Percentiles rank a stretch among this genome's conserved stretches.
Evolutionary conservation across 2,329 filamentous ascomycete species (phyloP).

Genomic region (Aschersonia sp.): DNA sequence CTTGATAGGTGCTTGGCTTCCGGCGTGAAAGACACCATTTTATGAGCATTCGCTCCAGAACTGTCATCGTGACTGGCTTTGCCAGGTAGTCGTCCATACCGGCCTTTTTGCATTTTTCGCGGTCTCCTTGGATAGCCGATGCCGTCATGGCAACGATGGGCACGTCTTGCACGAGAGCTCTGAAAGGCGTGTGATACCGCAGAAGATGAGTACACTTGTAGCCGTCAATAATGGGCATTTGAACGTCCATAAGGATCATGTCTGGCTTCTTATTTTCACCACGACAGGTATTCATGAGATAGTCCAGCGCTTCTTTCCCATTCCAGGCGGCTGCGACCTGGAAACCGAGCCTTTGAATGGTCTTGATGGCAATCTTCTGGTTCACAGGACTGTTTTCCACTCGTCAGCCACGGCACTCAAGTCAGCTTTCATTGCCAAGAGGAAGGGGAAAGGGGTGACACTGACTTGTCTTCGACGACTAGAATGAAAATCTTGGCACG

Average conservation of each 20-base stretch:
- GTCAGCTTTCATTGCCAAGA: no score
- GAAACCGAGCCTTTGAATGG: conserved; percentile 61
- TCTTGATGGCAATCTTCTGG: conserved; percentile 63
- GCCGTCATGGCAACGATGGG: conserved; percentile 76
- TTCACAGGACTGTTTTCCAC: conserved; percentile 38
- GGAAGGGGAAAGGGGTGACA: conserved; percentile 5
- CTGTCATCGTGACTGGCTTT: conserved; percentile 57
- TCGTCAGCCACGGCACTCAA: no score
- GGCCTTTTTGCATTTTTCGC: conserved; percentile 57
- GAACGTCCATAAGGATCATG: conserved; percentile 67
- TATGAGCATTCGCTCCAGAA: conserved; percentile 56
- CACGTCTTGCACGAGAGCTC: conserved; percentile 40
- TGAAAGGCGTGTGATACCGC: conserved; percentile 53
- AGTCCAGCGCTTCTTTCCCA: conserved; percentile 65
- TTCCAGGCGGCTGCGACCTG: conserved; percentile 61
- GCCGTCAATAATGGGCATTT: conserved; percentile 65
- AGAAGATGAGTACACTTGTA: conserved; percentile 65
- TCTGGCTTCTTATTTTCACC: conserved; percentile 45
- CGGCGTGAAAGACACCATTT: conserved; percentile 41
- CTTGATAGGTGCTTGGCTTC: conserved; percentile 8
- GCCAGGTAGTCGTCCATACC: conserved; percentile 67
- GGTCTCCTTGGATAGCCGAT: conserved; percentile 62
- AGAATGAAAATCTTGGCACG: conserved; percentile 53
- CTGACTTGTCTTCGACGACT: conserved; percentile 70
- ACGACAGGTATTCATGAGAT: conserved; percentile 41